Evolutionary conservation across 805 yeast genomes (phyloP).

Genomic region (Kodamaea neixiangensis): DNA sequence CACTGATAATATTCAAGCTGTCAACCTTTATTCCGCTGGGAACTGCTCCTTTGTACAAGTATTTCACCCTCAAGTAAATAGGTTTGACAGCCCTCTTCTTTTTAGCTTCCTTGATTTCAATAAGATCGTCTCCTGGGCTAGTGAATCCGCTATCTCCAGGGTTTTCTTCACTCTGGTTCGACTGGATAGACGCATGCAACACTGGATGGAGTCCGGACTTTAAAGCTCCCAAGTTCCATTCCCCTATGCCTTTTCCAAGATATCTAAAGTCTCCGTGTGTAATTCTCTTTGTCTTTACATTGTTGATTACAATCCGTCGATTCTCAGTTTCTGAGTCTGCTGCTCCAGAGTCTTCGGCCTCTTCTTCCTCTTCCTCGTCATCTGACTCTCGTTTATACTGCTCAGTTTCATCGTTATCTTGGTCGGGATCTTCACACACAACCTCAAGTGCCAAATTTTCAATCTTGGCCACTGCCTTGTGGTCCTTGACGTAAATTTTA

Average conservation of each 20-base stretch:
- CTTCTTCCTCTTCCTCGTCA: conserved; percentile 2
- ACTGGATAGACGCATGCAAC: conserved; percentile 57
- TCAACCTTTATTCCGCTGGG: conserved; percentile 78
- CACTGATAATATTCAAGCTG: conserved; percentile 56
- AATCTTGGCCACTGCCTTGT: conserved; percentile 31
- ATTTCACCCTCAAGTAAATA: conserved; percentile 49
- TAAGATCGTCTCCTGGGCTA: conserved; percentile 15
- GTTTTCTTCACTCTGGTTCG: conserved; percentile 13
- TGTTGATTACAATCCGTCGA: conserved; percentile 19
- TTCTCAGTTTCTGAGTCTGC: conserved; percentile 19
- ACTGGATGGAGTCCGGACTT: conserved; percentile 68
- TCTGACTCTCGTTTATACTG: conserved; percentile 3
- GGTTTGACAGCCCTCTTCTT: conserved; percentile 21
- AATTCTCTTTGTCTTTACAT: conserved; percentile 58
- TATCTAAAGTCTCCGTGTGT: conserved; percentile 78
- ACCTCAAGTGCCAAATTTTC: conserved; percentile 35
- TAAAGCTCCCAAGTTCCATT: conserved; percentile 63
- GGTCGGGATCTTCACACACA: conserved; percentile 15
- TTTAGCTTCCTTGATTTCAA: conserved; percentile 17
- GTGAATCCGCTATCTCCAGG: not conserved
- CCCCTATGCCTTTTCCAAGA: conserved; percentile 52
- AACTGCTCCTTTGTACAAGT: conserved; percentile 63
- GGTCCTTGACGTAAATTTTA: conserved; percentile 44
- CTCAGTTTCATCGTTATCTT: not conserved
- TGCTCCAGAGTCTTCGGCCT: not conserved